Evolutionary conservation across 2,329 filamentous ascomycete genomes (phyloP).

Genomic region (Pseudogymnoascus sp.): DNA sequence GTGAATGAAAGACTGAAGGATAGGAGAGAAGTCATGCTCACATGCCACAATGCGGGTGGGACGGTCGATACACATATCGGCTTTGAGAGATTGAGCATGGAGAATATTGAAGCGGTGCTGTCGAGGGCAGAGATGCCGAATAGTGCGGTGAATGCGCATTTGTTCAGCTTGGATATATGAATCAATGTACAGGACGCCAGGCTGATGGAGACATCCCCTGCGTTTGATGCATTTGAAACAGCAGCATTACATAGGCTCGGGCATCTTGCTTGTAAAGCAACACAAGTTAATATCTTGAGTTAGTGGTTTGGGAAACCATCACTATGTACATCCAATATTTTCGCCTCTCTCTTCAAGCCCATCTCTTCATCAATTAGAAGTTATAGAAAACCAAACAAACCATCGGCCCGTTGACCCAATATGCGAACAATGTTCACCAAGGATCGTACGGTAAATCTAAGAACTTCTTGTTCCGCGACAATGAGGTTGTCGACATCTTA

Average conservation of each 20-base stretch:
- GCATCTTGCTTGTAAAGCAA: not conserved
- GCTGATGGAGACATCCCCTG: not conserved
- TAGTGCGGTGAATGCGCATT: constrained; percentile 54
- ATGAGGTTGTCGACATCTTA: not conserved
- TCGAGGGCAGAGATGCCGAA: constrained; percentile 38
- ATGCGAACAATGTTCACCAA: not conserved
- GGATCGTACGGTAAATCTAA: not conserved
- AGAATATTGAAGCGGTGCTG: constrained; percentile 56
- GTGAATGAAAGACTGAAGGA: constrained; percentile 23
- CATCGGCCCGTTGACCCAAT: not conserved
- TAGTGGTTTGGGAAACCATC: not conserved
- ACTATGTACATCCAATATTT: not conserved
- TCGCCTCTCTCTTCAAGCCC: not conserved
- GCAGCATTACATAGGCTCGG: not conserved
- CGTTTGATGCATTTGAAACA: not conserved
- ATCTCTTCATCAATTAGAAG: not conserved
- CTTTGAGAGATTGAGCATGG: constrained; percentile 58
- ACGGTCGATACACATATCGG: constrained; percentile 54
- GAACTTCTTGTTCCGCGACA: not conserved
- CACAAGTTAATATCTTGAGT: not conserved
- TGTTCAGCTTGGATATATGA: constrained; percentile 8
- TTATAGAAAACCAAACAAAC: not conserved
- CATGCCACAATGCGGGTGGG: constrained; percentile 60
- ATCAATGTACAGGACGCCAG: not conserved
- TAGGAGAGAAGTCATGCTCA: constrained; percentile 38